Evolutionary conservation across 805 yeast genomes (phyloP).

Genomic region (Spathaspora passalidarum): DNA sequence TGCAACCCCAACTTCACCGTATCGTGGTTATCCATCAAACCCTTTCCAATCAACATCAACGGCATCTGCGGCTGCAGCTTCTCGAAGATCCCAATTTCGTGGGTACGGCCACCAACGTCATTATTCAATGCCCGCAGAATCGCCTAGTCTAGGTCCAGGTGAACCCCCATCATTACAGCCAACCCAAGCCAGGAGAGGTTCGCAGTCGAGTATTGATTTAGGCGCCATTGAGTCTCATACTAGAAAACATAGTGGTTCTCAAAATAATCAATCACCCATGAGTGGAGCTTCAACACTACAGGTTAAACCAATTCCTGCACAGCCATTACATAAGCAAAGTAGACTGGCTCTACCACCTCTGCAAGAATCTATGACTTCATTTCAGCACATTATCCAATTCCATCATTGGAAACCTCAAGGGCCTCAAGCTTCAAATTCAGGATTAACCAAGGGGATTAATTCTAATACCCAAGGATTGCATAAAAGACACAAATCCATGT

Average conservation of each 20-base stretch:
- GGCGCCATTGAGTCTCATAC: constrained; percentile 3
- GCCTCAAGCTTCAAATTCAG: constrained; percentile 8
- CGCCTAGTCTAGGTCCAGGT: constrained; percentile 6
- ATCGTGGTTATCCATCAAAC: constrained; percentile 16
- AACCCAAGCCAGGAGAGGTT: constrained; percentile 3
- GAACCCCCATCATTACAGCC: constrained; percentile 7
- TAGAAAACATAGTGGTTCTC: neutral
- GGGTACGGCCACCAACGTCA: constrained; percentile 34
- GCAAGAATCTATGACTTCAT: constrained; percentile 44
- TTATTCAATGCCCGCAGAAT: constrained; percentile 40
- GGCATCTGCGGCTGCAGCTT: constrained; percentile 10
- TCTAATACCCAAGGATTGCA: constrained; percentile 17
- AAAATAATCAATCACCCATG: constrained; percentile 14
- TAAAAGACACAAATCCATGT: constrained; percentile 35
- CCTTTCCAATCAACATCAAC: neutral
- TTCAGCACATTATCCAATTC: constrained; percentile 52
- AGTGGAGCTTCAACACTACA: constrained; percentile 36
- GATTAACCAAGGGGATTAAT: constrained; percentile 4
- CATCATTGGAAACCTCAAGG: constrained; percentile 53
- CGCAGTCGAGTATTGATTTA: constrained; percentile 7
- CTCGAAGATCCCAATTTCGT: constrained; percentile 13
- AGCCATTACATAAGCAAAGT: constrained; percentile 34
- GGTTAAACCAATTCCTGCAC: constrained; percentile 42
- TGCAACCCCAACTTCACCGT: constrained; percentile 35
- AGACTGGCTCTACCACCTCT: constrained; percentile 29